Percentiles rank a stretch among this genome's conserved stretches.
Conservation (phyloP, 176 grass and related monocot genomes). For the Carex parvula region DNA sequence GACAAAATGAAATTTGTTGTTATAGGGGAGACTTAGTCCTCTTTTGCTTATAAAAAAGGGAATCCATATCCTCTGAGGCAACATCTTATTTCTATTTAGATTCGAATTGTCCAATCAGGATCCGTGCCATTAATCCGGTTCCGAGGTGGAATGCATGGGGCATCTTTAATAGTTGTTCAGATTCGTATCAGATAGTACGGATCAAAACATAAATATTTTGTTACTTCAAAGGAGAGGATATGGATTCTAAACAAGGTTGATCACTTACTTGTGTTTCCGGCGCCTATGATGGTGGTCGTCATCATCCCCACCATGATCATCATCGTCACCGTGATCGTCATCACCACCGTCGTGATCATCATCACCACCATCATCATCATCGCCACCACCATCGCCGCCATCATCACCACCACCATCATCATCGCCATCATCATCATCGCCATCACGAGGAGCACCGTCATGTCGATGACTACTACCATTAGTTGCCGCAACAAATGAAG, state of each 20-base stretch:
- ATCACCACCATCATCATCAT: background rate
- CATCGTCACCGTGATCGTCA: background rate
- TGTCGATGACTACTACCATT: background rate
- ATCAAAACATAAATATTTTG: no score
- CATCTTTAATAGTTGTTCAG: no score
- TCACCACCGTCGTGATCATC: background rate
- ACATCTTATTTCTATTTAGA: no score
- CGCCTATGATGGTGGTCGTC: background rate
- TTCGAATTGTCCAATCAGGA: no score
- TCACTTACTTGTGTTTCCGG: fast-evolving
- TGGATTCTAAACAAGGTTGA: background rate
- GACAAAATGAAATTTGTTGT: no score
- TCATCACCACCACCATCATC: background rate
- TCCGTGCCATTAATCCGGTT: no score
- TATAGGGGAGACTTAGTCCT: no score
- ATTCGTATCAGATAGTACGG: no score
- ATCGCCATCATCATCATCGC: background rate
- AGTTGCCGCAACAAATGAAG: background rate
- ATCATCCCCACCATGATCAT: background rate
- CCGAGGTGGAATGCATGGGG: no score
- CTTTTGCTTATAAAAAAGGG: no score
- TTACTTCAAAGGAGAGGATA: no score
- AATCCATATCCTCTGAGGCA: no score
- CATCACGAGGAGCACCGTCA: background rate
- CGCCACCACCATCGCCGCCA: slow-evolving; percentile 6